Evolutionary conservation across 106 monocot species (phyloP).

Genomic region (Allium fistulosum): DNA sequence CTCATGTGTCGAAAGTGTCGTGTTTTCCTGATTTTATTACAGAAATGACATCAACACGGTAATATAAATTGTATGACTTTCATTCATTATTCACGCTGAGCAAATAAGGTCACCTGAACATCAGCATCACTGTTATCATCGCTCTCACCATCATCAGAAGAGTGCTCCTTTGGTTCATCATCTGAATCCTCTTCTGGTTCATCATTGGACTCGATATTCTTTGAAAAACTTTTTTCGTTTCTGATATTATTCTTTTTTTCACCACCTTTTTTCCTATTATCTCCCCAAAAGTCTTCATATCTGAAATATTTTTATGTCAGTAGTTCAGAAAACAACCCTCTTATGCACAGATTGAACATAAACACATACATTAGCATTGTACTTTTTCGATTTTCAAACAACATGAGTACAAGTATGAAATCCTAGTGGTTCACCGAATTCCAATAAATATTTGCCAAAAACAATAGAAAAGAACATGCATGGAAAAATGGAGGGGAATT

Average conservation of each 20-base stretch:
- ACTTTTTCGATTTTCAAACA: too few relatives aligned
- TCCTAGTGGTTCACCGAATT: too few relatives aligned
- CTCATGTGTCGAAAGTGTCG: constrained; percentile 61
- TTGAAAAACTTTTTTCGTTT: constrained; percentile 13
- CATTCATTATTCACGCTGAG: background rate
- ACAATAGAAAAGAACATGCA: too few relatives aligned
- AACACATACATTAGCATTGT: background rate
- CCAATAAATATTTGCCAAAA: too few relatives aligned
- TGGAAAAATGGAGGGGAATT: too few relatives aligned
- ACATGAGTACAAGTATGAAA: too few relatives aligned
- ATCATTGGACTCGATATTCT: constrained; percentile 21
- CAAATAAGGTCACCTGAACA: constrained; percentile 7
- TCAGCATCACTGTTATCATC: constrained; percentile 21
- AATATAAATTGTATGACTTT: too few relatives aligned
- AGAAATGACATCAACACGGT: constrained; percentile 3
- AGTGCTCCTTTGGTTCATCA: constrained; percentile 14
- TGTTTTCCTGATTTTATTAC: constrained; percentile 25
- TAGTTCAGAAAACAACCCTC: background rate
- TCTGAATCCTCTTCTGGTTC: constrained; percentile 17
- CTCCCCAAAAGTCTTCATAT: constrained; percentile 81
- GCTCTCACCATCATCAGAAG: too few relatives aligned
- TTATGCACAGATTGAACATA: background rate
- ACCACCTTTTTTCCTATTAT: constrained; percentile 24
- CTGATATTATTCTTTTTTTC: constrained; percentile 13
- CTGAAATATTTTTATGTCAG: constrained; percentile 20